A percentile compares a stretch with the other conserved stretches of the same genome.
Evolutionary conservation across 805 yeast species (phyloP).

Genomic region (Candida sphagnicola): DNA sequence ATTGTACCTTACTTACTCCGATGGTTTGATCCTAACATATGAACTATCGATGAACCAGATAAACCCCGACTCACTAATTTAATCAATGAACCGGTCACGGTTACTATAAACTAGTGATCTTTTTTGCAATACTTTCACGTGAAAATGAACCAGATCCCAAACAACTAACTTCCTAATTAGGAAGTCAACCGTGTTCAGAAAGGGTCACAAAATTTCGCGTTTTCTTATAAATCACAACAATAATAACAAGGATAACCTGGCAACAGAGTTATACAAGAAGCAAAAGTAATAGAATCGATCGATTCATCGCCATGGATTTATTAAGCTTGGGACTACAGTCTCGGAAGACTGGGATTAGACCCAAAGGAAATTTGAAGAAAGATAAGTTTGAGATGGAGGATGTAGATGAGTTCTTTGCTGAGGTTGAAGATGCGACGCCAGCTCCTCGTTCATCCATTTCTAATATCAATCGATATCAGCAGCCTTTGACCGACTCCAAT

Average conservation of each 20-base stretch:
- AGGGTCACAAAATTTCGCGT: slow-evolving; percentile 1
- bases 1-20: slow-evolving; percentile 31
- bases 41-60: slow-evolving; percentile 10
- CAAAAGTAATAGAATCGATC: too few species aligned
- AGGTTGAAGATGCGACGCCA: slow-evolving; percentile 12
- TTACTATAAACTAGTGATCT: not conserved
- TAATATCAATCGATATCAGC: not conserved
- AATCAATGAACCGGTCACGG: not conserved
- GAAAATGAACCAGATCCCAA: too few species aligned
- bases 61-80: not conserved
- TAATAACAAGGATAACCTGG: not conserved
- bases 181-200: slow-evolving; percentile 7
- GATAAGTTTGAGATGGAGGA: slow-evolving; percentile 67
- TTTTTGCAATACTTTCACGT: not conserved
- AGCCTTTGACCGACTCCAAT: slow-evolving; percentile 1
- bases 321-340: slow-evolving; percentile 54
- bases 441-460: not conserved
- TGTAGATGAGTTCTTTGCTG: slow-evolving; percentile 63
- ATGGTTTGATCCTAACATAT: slow-evolving; percentile 25
- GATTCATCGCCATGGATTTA: slow-evolving; percentile 41
- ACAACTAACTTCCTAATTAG: slow-evolving; percentile 7
- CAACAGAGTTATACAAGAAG: slow-evolving; percentile 1
- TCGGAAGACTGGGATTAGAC: slow-evolving; percentile 61
- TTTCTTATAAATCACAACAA: not conserved
- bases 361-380: slow-evolving; percentile 42